Evolutionary conservation across 1,284 basidiomycete genomes (phyloP).

Genomic region (Rhodotorula mucilaginosa): DNA sequence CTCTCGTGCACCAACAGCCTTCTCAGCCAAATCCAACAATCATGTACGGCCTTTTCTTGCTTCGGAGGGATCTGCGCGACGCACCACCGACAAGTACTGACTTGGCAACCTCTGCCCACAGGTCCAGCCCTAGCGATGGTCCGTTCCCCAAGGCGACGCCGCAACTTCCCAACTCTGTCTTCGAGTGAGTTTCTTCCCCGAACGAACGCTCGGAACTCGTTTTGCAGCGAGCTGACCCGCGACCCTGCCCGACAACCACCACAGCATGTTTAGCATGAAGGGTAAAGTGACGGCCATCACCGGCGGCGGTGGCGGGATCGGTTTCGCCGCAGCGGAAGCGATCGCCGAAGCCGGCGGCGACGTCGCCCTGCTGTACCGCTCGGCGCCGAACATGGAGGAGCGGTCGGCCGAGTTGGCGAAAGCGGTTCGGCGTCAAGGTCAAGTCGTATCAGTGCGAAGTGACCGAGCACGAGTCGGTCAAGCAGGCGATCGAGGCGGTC

Average conservation of each 20-base stretch:
- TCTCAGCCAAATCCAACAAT: background rate
- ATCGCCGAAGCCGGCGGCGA: conserved; percentile 48
- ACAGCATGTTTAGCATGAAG: conserved; percentile 43
- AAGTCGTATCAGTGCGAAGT: conserved; percentile 48
- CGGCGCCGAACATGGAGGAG: conserved; percentile 49
- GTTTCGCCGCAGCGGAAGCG: conserved; percentile 46
- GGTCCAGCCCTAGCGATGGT: conserved; percentile 22
- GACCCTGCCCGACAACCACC: too few species aligned
- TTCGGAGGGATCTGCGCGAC: background rate
- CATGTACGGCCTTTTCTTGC: background rate
- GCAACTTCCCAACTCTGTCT: conserved; percentile 17
- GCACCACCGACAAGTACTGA: background rate
- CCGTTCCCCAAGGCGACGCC: conserved; percentile 25
- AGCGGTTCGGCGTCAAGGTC: conserved; percentile 48
- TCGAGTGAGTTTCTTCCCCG: conserved; percentile 9
- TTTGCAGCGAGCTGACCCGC: background rate
- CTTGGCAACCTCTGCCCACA: background rate
- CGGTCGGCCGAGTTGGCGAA: conserved; percentile 46
- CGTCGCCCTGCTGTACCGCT: conserved; percentile 41
- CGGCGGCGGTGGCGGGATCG: conserved; percentile 47
- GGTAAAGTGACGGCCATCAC: conserved; percentile 47
- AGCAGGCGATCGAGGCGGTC: conserved; percentile 50
- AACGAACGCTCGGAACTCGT: background rate
- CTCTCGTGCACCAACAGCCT: too few species aligned
- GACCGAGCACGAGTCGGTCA: conserved; percentile 45